These are phyloP conservation scores for Bothriochloa decipiens DNA, from an alignment of 176 grass and related monocot genomes.

Conservation along the genomic window DNA sequence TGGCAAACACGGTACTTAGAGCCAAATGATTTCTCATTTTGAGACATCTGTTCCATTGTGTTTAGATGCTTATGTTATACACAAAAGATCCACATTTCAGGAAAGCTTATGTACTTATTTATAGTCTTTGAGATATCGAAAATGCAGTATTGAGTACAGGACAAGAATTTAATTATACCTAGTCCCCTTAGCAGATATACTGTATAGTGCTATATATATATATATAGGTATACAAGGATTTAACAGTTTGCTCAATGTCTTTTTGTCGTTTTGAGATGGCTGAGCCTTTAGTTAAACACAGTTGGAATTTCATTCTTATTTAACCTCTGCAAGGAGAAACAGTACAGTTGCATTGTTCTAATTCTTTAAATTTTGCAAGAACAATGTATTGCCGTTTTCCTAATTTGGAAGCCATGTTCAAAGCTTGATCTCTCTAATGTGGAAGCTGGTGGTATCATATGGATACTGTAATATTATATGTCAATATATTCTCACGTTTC, in stretches of 20 bases:
- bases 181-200: slow-evolving; percentile 27
- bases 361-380: background rate
- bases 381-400: background rate
- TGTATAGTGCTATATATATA: background rate
- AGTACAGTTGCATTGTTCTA: background rate
- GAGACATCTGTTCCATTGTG: too few relatives aligned
- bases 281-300: background rate
- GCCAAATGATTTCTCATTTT: too few relatives aligned
- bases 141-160: too few relatives aligned
- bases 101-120: too few relatives aligned
- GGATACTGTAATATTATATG: background rate
- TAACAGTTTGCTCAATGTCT: background rate
- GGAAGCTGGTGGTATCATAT: background rate
- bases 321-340: background rate
- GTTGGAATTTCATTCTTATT: background rate
- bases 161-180: slow-evolving; percentile 15
- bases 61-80: too few relatives aligned
- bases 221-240: background rate
- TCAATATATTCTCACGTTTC: background rate
- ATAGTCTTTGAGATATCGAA: too few relatives aligned
- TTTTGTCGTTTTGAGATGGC: background rate
- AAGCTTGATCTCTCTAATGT: background rate
- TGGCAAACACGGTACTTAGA: too few relatives aligned
- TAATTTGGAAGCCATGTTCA: background rate
- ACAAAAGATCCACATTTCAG: too few relatives aligned